A percentile compares a stretch with the other conserved stretches of the same genome.
These are phyloP conservation scores for Linnemannia schmuckeri DNA, from an alignment of 192 early-diverging fungal species.

Conservation along the genomic window DNA sequence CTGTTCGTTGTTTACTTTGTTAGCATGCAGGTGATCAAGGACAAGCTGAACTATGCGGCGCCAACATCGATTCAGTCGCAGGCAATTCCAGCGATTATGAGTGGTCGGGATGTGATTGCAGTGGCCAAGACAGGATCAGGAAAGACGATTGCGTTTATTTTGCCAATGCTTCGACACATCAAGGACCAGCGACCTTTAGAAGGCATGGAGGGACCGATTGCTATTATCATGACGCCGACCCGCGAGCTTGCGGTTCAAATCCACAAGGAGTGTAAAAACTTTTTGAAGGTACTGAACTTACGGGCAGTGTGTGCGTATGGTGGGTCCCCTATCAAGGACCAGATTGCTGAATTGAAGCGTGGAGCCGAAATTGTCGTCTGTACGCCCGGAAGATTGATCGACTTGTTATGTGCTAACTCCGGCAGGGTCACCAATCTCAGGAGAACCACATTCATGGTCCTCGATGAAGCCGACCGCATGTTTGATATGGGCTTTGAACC, in stretches of 20 bases:
- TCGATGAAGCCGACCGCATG: conserved; percentile 98
- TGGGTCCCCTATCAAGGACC: conserved; percentile 88
- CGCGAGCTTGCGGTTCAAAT: conserved; percentile 95
- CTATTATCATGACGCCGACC: conserved; percentile 93
- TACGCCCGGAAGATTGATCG: conserved; percentile 93
- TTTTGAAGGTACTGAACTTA: conserved; percentile 88
- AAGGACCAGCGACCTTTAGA: conserved; percentile 88
- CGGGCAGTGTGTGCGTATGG: conserved; percentile 92
- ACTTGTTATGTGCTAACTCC: conserved; percentile 88
- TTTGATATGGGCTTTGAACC: conserved; percentile 99
- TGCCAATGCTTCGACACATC: conserved; percentile 96
- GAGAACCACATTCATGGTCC: conserved; percentile 93
- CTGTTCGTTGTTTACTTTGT: not conserved
- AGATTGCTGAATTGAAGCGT: conserved; percentile 90
- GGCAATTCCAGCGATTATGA: conserved; percentile 95
- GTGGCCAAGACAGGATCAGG: conserved; percentile 96
- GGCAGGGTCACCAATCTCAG: conserved; percentile 89
- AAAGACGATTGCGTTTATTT: conserved; percentile 93
- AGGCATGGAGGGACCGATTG: conserved; percentile 86
- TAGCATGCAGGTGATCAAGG: conserved; percentile 80
- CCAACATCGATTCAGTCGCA: conserved; percentile 94
- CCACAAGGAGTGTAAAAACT: conserved; percentile 92
- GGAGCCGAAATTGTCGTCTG: conserved; percentile 94
- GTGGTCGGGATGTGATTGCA: conserved; percentile 95
- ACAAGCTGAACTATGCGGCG: conserved; percentile 83